These are phyloP conservation scores for Trichoderma oligosporum DNA, from an alignment of 2,329 filamentous ascomycete species.

Conservation along the genomic window DNA sequence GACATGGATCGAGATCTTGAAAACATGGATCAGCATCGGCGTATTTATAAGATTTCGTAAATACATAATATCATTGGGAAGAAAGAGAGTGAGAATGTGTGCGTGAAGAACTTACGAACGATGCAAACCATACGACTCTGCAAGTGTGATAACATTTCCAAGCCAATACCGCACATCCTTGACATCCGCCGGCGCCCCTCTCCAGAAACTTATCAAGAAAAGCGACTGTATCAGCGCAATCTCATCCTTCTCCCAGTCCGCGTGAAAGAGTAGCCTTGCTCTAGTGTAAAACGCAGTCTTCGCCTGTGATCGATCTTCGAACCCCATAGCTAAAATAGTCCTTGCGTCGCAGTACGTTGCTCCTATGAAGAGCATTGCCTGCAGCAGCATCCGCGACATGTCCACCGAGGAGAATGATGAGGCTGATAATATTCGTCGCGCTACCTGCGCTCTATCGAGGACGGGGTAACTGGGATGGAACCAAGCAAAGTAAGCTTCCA, in stretches of 20 bases:
- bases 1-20: slow-evolving; percentile 28
- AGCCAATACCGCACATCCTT: slow-evolving; percentile 49
- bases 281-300: slow-evolving; percentile 49
- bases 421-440: slow-evolving; percentile 32
- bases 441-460: slow-evolving; percentile 44
- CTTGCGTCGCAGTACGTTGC: slow-evolving; percentile 50
- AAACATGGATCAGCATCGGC: neutral
- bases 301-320: slow-evolving; percentile 46
- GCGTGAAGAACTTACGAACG: slow-evolving; percentile 33
- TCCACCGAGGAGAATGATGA: slow-evolving; percentile 26
- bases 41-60: too few relatives aligned
- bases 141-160: slow-evolving; percentile 47
- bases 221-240: slow-evolving; percentile 48
- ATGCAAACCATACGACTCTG: slow-evolving; percentile 47
- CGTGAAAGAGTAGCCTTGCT: slow-evolving; percentile 50
- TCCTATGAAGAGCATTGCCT: slow-evolving; percentile 53
- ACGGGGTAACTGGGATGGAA: slow-evolving; percentile 56
- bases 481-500: slow-evolving; percentile 53
- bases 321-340: slow-evolving; percentile 43
- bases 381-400: slow-evolving; percentile 48
- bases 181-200: slow-evolving; percentile 46
- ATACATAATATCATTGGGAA: neutral
- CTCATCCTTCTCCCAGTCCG: slow-evolving; percentile 50
- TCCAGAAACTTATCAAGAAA: slow-evolving; percentile 55
- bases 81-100: neutral